Conservation (phyloP, 306 rosid species). For the Fragaria ananassa region DNA sequence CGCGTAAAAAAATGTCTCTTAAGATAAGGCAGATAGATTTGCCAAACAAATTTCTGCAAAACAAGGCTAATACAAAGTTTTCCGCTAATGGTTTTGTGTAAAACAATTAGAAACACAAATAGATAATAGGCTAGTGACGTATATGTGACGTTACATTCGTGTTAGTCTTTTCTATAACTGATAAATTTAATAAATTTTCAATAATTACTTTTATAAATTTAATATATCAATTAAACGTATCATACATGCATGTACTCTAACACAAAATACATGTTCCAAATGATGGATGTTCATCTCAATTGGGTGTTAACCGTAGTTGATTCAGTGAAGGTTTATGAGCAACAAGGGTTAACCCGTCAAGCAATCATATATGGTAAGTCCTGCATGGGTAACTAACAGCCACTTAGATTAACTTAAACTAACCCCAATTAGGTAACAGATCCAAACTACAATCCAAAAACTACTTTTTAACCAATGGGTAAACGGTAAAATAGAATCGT, state of each 20-base stretch:
- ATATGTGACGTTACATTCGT: background rate
- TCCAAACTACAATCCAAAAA: background rate
- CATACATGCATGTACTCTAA: too few relatives aligned
- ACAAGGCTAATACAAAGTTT: background rate
- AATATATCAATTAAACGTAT: background rate
- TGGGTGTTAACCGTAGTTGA: background rate
- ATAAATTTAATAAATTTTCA: background rate
- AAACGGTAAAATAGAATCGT: background rate
- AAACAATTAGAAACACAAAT: background rate
- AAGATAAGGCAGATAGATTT: background rate
- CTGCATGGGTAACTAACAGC: background rate
- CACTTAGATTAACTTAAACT: background rate
- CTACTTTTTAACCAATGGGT: background rate
- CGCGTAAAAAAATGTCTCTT: background rate
- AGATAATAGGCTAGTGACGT: fast-evolving
- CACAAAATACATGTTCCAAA: background rate
- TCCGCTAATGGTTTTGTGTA: background rate
- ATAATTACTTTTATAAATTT: background rate
- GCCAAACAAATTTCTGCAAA: background rate
- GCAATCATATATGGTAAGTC: background rate
- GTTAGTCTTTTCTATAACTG: too few relatives aligned
- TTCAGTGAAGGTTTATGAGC: background rate
- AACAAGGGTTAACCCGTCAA: background rate
- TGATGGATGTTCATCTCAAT: background rate
- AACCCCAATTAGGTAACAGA: background rate